phyloP scores from a whole-genome alignment of 2,329 filamentous ascomycete genomes.

The Metarhizium anisopliae region DNA sequence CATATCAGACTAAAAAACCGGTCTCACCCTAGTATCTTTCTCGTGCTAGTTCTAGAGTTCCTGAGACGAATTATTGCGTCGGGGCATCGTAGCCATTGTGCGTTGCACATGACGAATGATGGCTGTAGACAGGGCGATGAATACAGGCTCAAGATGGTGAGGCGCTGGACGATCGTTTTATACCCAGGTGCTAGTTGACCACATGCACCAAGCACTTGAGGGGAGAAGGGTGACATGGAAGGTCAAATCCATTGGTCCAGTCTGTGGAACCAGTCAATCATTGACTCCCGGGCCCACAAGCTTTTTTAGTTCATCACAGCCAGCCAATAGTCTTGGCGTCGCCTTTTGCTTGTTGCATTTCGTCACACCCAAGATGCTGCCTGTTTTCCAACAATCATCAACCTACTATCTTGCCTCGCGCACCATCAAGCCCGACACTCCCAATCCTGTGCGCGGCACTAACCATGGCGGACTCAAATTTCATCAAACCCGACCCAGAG shows the following conservation, averaged over 20 bases:
- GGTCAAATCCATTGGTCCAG: too few species aligned
- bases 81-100: not conserved
- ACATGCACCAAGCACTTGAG: too few species aligned
- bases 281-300: too few species aligned
- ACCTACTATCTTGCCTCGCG: not conserved
- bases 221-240: too few species aligned
- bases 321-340: not conserved
- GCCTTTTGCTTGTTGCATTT: not conserved
- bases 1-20: not conserved
- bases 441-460: not conserved
- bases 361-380: not conserved
- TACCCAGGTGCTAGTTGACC: not conserved
- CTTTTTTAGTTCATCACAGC: not conserved
- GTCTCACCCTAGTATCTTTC: not conserved
- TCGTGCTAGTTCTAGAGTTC: not conserved
- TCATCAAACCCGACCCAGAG: slow-evolving; percentile 43
- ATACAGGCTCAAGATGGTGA: not conserved
- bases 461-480: slow-evolving; percentile 23
- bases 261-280: too few species aligned
- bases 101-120: not conserved
- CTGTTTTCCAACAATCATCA: not conserved
- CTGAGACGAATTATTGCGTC: not conserved
- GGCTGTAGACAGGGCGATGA: not conserved
- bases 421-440: not conserved
- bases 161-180: not conserved